Percentiles rank a stretch among this genome's conserved stretches.
phyloP scores from a whole-genome alignment of 2,329 filamentous ascomycete species.

The Penicillium sp. region DNA sequence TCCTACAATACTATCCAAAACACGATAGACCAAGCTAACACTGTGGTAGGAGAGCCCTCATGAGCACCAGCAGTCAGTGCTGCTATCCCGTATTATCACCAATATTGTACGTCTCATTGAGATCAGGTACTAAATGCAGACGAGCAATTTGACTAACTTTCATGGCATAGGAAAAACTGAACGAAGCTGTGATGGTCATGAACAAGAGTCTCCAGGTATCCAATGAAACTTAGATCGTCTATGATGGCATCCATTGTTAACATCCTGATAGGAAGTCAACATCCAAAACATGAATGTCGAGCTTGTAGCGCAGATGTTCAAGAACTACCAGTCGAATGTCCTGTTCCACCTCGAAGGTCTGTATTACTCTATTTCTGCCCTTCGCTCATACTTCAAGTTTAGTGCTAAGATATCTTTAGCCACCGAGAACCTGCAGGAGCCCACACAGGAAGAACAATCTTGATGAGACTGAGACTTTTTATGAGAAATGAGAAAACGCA shows the following conservation, averaged over 20 bases:
- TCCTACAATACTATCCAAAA: neutral
- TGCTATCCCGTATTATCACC: conserved; percentile 91
- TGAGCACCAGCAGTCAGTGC: conserved; percentile 90
- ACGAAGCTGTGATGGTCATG: conserved; percentile 85
- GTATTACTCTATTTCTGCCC: neutral
- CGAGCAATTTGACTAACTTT: conserved; percentile 6
- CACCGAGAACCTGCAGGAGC: conserved; percentile 77
- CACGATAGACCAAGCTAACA: neutral
- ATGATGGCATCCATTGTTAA: neutral
- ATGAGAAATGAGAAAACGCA: conserved; percentile 10
- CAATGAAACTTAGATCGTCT: neutral
- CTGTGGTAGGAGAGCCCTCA: conserved; percentile 76
- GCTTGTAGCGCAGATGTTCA: conserved; percentile 98
- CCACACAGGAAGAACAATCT: conserved; percentile 40
- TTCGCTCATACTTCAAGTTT: too few relatives aligned
- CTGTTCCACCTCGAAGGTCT: conserved; percentile 94
- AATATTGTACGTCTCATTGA: conserved; percentile 69
- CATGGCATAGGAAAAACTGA: conserved; percentile 76
- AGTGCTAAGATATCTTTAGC: conserved; percentile 47
- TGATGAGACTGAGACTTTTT: neutral
- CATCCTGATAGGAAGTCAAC: conserved; percentile 74
- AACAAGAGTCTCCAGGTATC: conserved; percentile 82
- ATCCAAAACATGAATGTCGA: conserved; percentile 99
- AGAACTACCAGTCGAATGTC: conserved; percentile 98
- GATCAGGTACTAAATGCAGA: neutral